phyloP scores from a whole-genome alignment of 2,329 filamentous ascomycete genomes.

The Aspergillus jensenii region DNA sequence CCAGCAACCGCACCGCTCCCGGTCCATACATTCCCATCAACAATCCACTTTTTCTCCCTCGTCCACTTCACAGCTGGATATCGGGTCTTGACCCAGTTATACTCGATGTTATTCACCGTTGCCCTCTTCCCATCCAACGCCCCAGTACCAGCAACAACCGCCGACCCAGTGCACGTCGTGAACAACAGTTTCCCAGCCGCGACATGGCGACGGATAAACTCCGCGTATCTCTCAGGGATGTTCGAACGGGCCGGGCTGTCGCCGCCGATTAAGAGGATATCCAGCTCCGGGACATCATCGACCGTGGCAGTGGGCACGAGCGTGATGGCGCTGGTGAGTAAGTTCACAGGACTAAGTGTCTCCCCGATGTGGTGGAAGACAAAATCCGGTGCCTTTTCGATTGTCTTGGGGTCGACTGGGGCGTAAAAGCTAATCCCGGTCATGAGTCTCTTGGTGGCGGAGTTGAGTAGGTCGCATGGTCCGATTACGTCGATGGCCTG shows the following conservation, averaged over 20 bases:
- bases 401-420: background rate
- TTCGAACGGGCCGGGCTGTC: background rate
- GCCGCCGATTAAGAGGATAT: background rate
- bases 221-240: background rate
- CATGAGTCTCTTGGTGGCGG: background rate
- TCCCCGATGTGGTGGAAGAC: slow-evolving; percentile 7
- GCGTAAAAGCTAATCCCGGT: background rate
- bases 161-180: slow-evolving; percentile 1
- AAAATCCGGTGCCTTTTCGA: background rate
- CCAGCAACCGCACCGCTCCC: slow-evolving; percentile 47
- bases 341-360: background rate
- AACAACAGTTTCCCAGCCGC: background rate
- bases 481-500: slow-evolving; percentile 7
- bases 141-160: background rate
- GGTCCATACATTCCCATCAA: slow-evolving; percentile 50
- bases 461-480: slow-evolving; percentile 5
- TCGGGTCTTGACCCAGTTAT: slow-evolving; percentile 28
- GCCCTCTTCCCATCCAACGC: slow-evolving; percentile 44
- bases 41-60: slow-evolving; percentile 44
- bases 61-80: slow-evolving; percentile 48
- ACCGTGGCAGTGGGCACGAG: background rate
- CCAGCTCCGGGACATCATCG: background rate
- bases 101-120: slow-evolving; percentile 43
- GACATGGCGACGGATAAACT: slow-evolving; percentile 1
- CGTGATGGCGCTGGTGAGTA: slow-evolving; percentile 1